phyloP scores from a whole-genome alignment of 208 protist species.

The Crithidia brevicula region DNA sequence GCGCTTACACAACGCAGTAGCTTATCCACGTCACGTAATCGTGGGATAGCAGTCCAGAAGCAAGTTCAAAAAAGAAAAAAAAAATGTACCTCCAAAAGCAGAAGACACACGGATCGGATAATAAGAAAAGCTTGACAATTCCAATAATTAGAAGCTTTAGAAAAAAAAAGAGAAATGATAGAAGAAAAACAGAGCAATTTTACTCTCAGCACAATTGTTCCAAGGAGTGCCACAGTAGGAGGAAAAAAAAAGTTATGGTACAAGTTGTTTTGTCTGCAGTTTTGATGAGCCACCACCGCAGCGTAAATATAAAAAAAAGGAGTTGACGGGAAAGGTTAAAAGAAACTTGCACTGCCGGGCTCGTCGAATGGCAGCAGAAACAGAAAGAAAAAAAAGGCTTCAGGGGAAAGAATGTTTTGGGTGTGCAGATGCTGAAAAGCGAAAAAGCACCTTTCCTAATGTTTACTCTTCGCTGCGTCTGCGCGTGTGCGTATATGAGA shows the following conservation, averaged over 20 bases:
- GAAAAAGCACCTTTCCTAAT: too few species aligned
- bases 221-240: not conserved
- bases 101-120: conserved; percentile 4
- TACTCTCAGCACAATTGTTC: not conserved
- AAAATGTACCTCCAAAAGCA: not conserved
- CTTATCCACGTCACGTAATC: not conserved
- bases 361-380: too few species aligned
- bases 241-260: conserved; percentile 1
- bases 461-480: too few species aligned
- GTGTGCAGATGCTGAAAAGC: too few species aligned
- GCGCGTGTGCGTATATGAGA: too few species aligned
- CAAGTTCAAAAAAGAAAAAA: not conserved
- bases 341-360: too few species aligned
- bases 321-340: too few species aligned
- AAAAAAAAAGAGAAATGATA: not conserved
- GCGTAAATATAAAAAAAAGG: too few species aligned
- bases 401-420: too few species aligned
- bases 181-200: not conserved
- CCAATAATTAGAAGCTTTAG: not conserved
- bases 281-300: too few species aligned
- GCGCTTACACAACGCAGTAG: conserved; percentile 1
- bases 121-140: not conserved
- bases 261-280: too few species aligned
- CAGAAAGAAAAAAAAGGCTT: too few species aligned
- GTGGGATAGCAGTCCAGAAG: not conserved